Evolutionary conservation across 202 grass and related monocot species (phyloP).

Genomic region (Setaria viridis): DNA sequence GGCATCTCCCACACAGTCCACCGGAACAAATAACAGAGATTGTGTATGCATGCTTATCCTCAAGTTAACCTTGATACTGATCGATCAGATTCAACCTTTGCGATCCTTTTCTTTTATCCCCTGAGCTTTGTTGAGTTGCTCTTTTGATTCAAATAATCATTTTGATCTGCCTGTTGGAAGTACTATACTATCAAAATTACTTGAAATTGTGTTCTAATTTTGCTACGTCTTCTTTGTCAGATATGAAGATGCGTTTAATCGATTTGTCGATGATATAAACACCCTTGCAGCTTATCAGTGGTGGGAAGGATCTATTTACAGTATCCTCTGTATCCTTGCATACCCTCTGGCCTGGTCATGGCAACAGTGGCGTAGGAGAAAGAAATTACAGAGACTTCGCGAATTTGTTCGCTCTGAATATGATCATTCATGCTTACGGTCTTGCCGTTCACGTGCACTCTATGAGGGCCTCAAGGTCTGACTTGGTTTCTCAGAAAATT

Average conservation of each 20-base stretch:
- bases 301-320: conserved; percentile 96
- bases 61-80: conserved; percentile 17
- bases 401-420: conserved; percentile 99
- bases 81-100: conserved; percentile 25
- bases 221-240: conserved; percentile 44
- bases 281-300: conserved; percentile 95
- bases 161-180: conserved; percentile 13
- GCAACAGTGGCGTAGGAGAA: conserved; percentile 97
- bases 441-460: conserved; percentile 97
- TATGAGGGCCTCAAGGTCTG: conserved; percentile 99
- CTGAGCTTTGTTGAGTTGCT: conserved; percentile 13
- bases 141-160: conserved; percentile 29
- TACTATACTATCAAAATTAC: conserved; percentile 32
- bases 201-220: conserved; percentile 30
- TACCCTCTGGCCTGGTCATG: conserved; percentile 98
- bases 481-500: conserved; percentile 32
- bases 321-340: conserved; percentile 79
- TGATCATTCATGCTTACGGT: conserved; percentile 96
- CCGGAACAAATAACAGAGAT: conserved; percentile 95
- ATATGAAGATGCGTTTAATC: conserved; percentile 94
- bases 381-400: conserved; percentile 92
- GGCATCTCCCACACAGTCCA: conserved; percentile 93
- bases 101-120: conserved; percentile 35
- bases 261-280: conserved; percentile 98
- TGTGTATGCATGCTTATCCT: conserved; percentile 72